A percentile compares a stretch with the other conserved stretches of the same genome.
Evolutionary conservation across 2,329 filamentous ascomycete species (phyloP).

Genomic region (Aplosporella prunicola): DNA sequence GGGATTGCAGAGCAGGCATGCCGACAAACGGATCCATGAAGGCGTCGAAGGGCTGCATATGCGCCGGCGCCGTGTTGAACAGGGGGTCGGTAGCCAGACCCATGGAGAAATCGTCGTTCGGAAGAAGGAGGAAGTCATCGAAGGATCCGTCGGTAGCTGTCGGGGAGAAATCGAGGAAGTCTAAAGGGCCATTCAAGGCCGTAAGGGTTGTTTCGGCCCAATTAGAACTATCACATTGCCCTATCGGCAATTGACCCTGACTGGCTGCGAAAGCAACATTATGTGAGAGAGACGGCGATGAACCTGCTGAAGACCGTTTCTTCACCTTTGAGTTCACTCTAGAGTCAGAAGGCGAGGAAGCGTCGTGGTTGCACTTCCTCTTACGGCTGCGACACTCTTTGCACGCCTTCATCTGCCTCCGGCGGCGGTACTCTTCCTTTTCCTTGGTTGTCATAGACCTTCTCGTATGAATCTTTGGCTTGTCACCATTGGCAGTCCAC

Average conservation of each 20-base stretch:
- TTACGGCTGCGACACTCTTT: slow-evolving; percentile 8
- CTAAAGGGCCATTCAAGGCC: slow-evolving; percentile 3
- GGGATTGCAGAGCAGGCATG: not conserved
- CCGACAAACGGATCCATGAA: no score
- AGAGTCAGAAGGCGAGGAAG: slow-evolving; percentile 1
- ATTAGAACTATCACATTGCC: no score
- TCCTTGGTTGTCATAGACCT: slow-evolving; percentile 12
- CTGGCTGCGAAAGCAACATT: slow-evolving; percentile 5
- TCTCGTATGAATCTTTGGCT: slow-evolving; percentile 11
- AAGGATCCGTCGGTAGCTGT: slow-evolving; percentile 3
- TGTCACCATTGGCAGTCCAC: slow-evolving; percentile 5
- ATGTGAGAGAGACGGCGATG: slow-evolving; percentile 2
- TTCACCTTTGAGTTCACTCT: slow-evolving; percentile 4
- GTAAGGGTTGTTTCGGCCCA: slow-evolving; percentile 4
- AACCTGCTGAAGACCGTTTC: slow-evolving; percentile 1
- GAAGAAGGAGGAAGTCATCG: slow-evolving; percentile 7
- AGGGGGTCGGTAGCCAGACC: slow-evolving; percentile 7
- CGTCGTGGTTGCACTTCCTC: slow-evolving; percentile 11
- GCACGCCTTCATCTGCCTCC: slow-evolving; percentile 11
- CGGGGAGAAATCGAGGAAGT: slow-evolving; percentile 7
- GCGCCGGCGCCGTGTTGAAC: not conserved
- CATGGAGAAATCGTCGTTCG: slow-evolving; percentile 7
- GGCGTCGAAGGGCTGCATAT: not conserved
- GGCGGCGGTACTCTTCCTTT: slow-evolving; percentile 11
- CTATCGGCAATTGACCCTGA: no score